Conservation (phyloP, 2,329 filamentous ascomycete species). For the Ceratocystis harringtonii region DNA sequence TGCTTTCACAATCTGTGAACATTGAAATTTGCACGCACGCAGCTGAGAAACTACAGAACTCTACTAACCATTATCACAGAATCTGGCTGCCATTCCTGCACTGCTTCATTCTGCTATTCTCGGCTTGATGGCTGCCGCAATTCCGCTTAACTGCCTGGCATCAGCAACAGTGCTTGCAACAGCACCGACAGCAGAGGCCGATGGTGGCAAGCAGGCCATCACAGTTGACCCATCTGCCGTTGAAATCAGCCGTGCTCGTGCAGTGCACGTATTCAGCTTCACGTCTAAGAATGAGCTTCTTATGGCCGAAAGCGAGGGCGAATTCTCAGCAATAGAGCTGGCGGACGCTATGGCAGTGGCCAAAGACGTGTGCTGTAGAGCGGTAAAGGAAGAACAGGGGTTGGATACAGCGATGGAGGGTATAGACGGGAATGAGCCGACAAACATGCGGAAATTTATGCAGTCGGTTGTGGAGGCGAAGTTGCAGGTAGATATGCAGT, state of each 20-base stretch:
- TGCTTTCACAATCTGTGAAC: background rate
- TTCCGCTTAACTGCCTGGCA: constrained; percentile 62
- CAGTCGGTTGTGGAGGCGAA: constrained; percentile 45
- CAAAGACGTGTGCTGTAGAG: constrained; percentile 45
- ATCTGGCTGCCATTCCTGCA: constrained; percentile 64
- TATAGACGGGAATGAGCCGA: constrained; percentile 28
- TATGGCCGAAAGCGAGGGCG: constrained; percentile 66
- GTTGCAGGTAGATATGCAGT: constrained; percentile 38
- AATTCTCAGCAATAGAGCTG: constrained; percentile 64
- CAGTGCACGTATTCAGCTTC: constrained; percentile 72
- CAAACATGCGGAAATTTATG: constrained; percentile 43
- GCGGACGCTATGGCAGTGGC: constrained; percentile 52
- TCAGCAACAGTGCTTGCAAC: constrained; percentile 52
- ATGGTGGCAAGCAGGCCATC: constrained; percentile 25
- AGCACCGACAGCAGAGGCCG: constrained; percentile 25
- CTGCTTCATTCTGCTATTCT: constrained; percentile 67
- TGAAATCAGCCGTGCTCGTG: constrained; percentile 47
- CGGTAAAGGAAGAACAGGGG: constrained; percentile 24
- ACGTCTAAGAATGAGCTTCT: constrained; percentile 59
- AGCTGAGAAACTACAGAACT: background rate
- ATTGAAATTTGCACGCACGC: background rate
- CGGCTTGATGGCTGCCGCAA: constrained; percentile 64
- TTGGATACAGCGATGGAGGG: constrained; percentile 34
- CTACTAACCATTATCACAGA: constrained; percentile 32
- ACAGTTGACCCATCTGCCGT: constrained; percentile 47